A percentile compares a stretch with the other conserved stretches of the same genome.
These are phyloP conservation scores for Ricinus communis DNA, from an alignment of 345 rosid species.

Conservation along the genomic window DNA sequence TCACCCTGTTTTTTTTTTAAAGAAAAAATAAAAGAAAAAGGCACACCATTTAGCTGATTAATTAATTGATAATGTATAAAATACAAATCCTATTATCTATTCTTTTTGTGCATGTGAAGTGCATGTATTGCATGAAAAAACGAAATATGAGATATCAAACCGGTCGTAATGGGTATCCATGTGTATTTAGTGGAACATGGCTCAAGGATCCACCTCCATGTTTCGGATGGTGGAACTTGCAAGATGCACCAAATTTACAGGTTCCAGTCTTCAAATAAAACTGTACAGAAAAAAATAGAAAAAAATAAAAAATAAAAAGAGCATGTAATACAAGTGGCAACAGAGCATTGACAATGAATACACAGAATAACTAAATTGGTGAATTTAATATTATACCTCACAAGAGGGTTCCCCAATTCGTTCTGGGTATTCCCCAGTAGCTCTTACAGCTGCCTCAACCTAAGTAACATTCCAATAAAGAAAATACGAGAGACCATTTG, in stretches of 20 bases:
- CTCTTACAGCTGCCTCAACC: constrained; percentile 35
- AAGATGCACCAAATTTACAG: constrained; percentile 37
- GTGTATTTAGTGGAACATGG: constrained; percentile 24
- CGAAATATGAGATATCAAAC: constrained; percentile 16
- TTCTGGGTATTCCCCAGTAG: constrained; percentile 32
- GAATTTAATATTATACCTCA: constrained; percentile 16
- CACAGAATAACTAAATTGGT: background rate
- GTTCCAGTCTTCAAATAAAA: constrained; percentile 33
- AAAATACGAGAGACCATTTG: background rate
- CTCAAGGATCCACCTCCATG: constrained; percentile 29
- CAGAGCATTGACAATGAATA: background rate
- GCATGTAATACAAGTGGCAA: background rate
- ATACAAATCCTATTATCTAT: background rate
- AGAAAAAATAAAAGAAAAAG: background rate
- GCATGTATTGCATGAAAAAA: background rate
- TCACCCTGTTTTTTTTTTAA: constrained; percentile 18
- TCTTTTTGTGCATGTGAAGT: too few species aligned
- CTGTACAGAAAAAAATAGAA: too few species aligned
- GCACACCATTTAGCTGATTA: background rate
- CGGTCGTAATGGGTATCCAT: constrained; percentile 30
- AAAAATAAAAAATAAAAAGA: too few species aligned
- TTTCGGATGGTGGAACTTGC: constrained; percentile 33
- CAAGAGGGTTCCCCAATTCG: constrained; percentile 28
- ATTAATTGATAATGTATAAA: background rate
- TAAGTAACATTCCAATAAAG: constrained; percentile 6